Percentiles rank a stretch among this genome's conserved stretches.
Evolutionary conservation across 352 stramenopile species (phyloP).

Genomic region (Thraustochytrium striatum): DNA sequence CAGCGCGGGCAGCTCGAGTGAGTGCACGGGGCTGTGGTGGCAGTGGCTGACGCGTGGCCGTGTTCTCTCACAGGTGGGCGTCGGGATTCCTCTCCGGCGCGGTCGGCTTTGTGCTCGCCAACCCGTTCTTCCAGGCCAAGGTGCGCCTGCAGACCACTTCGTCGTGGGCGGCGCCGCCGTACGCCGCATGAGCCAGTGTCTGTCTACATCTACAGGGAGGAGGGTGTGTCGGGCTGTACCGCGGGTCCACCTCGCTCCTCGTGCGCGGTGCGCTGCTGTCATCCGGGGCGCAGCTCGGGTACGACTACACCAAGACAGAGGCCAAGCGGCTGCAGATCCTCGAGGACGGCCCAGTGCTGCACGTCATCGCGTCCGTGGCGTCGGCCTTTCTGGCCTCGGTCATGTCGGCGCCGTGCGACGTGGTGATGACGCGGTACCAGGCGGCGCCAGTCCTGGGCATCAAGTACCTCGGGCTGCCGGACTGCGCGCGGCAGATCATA

Average conservation of each 20-base stretch:
- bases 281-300: conserved; percentile 49
- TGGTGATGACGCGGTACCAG: conserved; percentile 51
- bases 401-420: conserved; percentile 46
- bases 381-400: conserved; percentile 44
- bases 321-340: neutral
- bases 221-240: conserved; percentile 14
- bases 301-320: conserved; percentile 51
- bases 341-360: conserved; percentile 33
- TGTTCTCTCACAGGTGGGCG: too few relatives aligned
- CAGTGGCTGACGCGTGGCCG: too few relatives aligned
- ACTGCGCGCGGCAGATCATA: conserved; percentile 26
- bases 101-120: conserved; percentile 39
- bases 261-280: conserved; percentile 48
- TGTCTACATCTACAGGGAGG: conserved; percentile 9
- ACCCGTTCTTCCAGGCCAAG: conserved; percentile 50
- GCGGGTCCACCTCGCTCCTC: conserved; percentile 43
- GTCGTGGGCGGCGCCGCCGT: neutral
- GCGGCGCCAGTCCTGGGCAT: neutral
- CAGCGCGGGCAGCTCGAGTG: too few relatives aligned
- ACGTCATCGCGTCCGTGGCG: conserved; percentile 30
- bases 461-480: conserved; percentile 12
- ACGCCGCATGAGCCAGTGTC: neutral
- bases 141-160: conserved; percentile 43
- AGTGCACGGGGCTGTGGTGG: too few relatives aligned
- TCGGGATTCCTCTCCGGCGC: conserved; percentile 44